Conservation (phyloP, 139 green algal genomes). For the Chlorella sorokiniana region DNA sequence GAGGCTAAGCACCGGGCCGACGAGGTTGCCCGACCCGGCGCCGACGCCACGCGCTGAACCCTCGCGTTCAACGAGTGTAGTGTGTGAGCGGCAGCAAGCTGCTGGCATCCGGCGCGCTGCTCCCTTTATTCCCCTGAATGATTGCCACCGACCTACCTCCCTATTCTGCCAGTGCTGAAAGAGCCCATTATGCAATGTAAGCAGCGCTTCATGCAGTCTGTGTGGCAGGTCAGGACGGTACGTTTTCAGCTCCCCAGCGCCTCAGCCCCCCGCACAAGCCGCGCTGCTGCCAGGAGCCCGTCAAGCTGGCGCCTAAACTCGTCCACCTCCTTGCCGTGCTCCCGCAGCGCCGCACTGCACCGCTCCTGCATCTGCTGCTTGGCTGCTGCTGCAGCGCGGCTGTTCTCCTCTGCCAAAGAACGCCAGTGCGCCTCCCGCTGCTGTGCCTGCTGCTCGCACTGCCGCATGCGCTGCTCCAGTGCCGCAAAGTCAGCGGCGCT, state of each 20-base stretch:
- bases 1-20: slow-evolving; percentile 4
- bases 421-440: slow-evolving; percentile 1
- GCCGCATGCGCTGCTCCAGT: not conserved
- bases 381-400: not conserved
- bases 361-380: not conserved
- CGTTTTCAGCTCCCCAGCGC: not conserved
- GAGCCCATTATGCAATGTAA: too few species aligned
- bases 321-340: not conserved
- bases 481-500: slow-evolving; percentile 8
- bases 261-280: not conserved
- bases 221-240: too few species aligned
- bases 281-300: not conserved
- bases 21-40: not conserved
- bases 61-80: not conserved
- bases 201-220: too few species aligned
- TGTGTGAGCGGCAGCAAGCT: too few species aligned
- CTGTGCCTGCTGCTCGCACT: slow-evolving; percentile 1
- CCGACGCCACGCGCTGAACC: not conserved
- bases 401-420: not conserved
- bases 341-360: not conserved
- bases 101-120: too few species aligned
- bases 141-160: too few species aligned
- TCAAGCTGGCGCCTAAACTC: slow-evolving; percentile 1
- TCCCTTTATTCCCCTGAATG: too few species aligned
- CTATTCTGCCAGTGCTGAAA: too few species aligned